Base-by-base conservation (phyloP, 768 basidiomycete genomes). In the Lentinus brumalis region DNA sequence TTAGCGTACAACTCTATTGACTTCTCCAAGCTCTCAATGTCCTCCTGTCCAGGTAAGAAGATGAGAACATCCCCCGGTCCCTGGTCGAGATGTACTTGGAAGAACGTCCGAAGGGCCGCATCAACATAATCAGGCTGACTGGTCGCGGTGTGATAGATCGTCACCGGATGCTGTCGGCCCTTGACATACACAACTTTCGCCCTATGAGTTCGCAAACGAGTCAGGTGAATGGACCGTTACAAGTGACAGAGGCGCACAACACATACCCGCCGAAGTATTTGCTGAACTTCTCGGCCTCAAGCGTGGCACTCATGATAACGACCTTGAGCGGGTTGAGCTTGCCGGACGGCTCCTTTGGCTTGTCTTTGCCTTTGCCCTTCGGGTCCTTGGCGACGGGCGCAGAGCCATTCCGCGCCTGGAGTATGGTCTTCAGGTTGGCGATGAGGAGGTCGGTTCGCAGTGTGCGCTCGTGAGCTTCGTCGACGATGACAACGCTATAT, bases 381-480 rank as follows among this genome's bases (percentile, higher is more conserved):
- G 75, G 77, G 1, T 16, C 21, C 4, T 9, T n/a, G 66, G 85
- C 87, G 42, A 76, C 76, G 54, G 80, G 82, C 31, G 75, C 65
- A 26, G 56, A 63, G 1, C 67, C 69, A 66, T 93, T 94, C 65
- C 96, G 78, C 53, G 78, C 74, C 42, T 76, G 78, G 67, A 89
- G 86, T 60, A 98, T 94, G 29, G 77, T 81, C 76, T 97, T 98
- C 52, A 99, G 79, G 61, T 87, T 92, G 1, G 96, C 88, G 42
- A 98, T 83, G n/a, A 98, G 79, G 53, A 99, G 79, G 73, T 99
- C 97, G 6, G 97, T 99, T 42, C 96, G 84, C 31, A 99, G 77
- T 0, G 94, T 96, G 58, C 97, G 84, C 72, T 99, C 97, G 75
- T 99, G 97, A 0, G 97, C 97, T 73, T 99, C 97, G 67, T 99